These are phyloP conservation scores for Pseudonitzschia multistriata DNA, from an alignment of 108 stramenopile genomes.

Conservation along the genomic window DNA sequence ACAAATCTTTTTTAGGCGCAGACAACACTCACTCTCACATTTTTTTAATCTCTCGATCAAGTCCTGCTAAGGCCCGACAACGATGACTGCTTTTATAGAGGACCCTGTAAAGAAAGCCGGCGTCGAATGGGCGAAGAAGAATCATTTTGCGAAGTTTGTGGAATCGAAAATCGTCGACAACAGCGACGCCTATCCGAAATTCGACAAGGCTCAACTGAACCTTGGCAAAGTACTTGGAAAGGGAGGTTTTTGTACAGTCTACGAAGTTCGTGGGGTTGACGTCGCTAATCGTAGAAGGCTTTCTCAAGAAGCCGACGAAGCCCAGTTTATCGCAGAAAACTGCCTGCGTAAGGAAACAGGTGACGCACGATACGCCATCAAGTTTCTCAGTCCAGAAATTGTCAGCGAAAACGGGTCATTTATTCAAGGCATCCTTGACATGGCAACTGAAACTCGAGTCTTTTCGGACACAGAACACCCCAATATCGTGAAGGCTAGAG, in stretches of 20 bases:
- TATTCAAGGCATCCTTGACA: slow-evolving; percentile 55
- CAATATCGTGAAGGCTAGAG: slow-evolving; percentile 68
- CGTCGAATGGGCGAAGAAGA: not conserved
- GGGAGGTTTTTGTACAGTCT: slow-evolving; percentile 66
- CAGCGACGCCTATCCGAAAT: slow-evolving; percentile 24
- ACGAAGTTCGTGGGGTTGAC: slow-evolving; percentile 40
- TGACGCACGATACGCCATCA: slow-evolving; percentile 54
- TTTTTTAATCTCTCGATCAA: no score
- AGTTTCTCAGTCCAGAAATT: slow-evolving; percentile 27
- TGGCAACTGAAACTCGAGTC: slow-evolving; percentile 58
- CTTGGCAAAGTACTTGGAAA: slow-evolving; percentile 57
- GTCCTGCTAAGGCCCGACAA: not conserved
- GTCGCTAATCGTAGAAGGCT: not conserved
- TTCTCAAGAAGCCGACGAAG: slow-evolving; percentile 8
- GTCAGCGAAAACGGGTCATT: slow-evolving; percentile 12
- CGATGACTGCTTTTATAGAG: not conserved
- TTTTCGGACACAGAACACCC: slow-evolving; percentile 57
- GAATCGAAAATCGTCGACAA: slow-evolving; percentile 23
- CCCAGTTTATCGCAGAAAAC: slow-evolving; percentile 53
- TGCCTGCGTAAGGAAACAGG: slow-evolving; percentile 32
- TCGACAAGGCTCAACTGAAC: slow-evolving; percentile 27
- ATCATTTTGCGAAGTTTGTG: not conserved
- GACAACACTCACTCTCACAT: no score
- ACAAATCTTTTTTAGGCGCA: no score
- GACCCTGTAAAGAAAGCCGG: not conserved